phyloP scores from a whole-genome alignment of 164 flowering plant species.

The Cinnamomum chago region DNA sequence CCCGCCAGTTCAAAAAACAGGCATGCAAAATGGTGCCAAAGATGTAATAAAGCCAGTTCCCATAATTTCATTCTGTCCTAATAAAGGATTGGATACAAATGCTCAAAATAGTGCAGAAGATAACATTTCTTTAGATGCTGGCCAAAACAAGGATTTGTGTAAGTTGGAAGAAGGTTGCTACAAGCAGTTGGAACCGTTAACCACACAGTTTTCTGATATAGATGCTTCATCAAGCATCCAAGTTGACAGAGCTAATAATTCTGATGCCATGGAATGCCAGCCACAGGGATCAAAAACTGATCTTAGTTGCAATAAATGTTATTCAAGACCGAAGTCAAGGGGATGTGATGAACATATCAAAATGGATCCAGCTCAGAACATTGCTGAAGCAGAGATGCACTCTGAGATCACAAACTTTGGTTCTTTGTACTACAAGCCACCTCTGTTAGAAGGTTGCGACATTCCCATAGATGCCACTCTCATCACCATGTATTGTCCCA shows the following conservation, averaged over 20 bases:
- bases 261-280: constrained; percentile 29
- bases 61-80: constrained; percentile 26
- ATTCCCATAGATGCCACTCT: constrained; percentile 29
- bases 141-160: constrained; percentile 26
- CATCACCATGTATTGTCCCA: constrained; percentile 9
- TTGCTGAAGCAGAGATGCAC: constrained; percentile 23
- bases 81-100: constrained; percentile 40
- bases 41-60: constrained; percentile 25
- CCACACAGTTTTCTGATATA: constrained; percentile 19
- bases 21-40: constrained; percentile 31
- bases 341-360: constrained; percentile 16
- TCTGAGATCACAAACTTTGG: constrained; percentile 34
- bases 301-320: constrained; percentile 25
- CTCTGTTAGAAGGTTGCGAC: constrained; percentile 24
- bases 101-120: constrained; percentile 40
- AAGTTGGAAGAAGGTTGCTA: constrained; percentile 39
- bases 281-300: constrained; percentile 26
- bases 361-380: constrained; percentile 25
- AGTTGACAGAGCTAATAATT: constrained; percentile 36
- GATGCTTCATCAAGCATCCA: constrained; percentile 26
- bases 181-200: constrained; percentile 31
- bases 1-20: constrained; percentile 49
- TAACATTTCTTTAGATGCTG: constrained; percentile 1
- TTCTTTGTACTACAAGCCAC: constrained; percentile 53
- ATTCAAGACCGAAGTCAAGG: constrained; percentile 20